Evolutionary conservation across 371 early-diverging fungal genomes (phyloP), one percentile per base, ranked within the genome.

Genomic region (Mucor irregularis): DNA sequence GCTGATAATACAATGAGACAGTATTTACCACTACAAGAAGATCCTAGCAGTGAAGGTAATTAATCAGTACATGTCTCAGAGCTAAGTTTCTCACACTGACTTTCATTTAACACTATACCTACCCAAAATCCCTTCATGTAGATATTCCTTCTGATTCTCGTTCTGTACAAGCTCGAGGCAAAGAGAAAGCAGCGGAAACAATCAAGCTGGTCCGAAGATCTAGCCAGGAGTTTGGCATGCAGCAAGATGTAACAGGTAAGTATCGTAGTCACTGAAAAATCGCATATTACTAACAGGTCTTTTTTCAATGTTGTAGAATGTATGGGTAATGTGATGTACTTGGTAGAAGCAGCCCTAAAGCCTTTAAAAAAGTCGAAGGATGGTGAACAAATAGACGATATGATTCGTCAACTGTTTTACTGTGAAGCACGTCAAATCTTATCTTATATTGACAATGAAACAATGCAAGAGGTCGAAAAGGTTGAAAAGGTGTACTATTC

Each of bases 321-420:
- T 52, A 88, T 90, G 90, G 85, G 87, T 22, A 84, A 85, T 39
- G 78, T 87, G 33, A 76, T 86, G 74, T 83, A 79, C 30, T 60
- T 86, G 44, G 69, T 87, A 0, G 87, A 90, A 52, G 72, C 78
- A 6, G 80, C 83, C 0, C 54, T 83, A 3, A 71, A 71, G 26
- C 73, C 80, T 0, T 17, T 64, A 14, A 63, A 67, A 30, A 68
- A 56, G n/a, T 57, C 62, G 13, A 52, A 66, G 34, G 63, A 69
- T 24, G 65, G 65, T 0, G 77, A 74, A 30, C 73, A 78, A 45
- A 56, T 59, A 0, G 60, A 71, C 17, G 76, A 80, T 44, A 70
- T 76, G 68, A 63, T 80, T 31, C 66, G 76, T 8, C 69, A 74
- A 35, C 57, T 84, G 7, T 88, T 90, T 54, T 87, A 81, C 58